A percentile compares a stretch with the other conserved stretches of the same genome.
phyloP scores from a whole-genome alignment of 2,329 filamentous ascomycete genomes.

The Cyanodermella asteris region DNA sequence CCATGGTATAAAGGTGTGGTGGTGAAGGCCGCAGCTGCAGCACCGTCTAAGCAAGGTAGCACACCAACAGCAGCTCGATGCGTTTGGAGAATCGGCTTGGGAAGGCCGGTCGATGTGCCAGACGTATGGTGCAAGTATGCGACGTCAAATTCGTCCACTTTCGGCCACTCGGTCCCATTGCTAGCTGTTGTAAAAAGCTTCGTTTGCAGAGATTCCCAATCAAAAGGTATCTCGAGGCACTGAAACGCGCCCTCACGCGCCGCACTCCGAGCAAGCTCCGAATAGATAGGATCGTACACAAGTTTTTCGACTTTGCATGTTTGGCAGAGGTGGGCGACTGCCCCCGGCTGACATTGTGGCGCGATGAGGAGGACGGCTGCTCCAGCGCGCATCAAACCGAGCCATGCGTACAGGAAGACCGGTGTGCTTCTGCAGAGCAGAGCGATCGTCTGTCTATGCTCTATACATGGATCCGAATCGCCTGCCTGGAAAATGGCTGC shows the following conservation, averaged over 20 bases:
- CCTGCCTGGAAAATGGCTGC: conserved; percentile 5
- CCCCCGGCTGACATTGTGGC: conserved; percentile 24
- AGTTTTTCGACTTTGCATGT: conserved; percentile 21
- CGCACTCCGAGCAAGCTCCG: conserved; percentile 1
- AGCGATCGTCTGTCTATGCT: conserved; percentile 19
- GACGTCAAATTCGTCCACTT: conserved; percentile 16
- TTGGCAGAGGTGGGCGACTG: conserved; percentile 31
- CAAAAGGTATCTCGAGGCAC: too few species aligned
- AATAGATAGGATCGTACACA: conserved; percentile 21
- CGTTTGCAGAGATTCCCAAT: conserved; percentile 20
- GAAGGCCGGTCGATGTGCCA: conserved; percentile 39
- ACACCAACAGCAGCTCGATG: conserved; percentile 34
- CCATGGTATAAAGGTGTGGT: conserved; percentile 46
- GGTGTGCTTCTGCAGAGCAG: conserved; percentile 34
- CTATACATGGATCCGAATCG: conserved; percentile 4
- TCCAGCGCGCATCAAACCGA: conserved; percentile 35
- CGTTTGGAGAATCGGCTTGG: conserved; percentile 39
- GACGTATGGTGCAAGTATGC: conserved; percentile 43
- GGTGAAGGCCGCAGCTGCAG: conserved; percentile 32
- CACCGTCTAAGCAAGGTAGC: conserved; percentile 24
- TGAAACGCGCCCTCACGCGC: too few species aligned
- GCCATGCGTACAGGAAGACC: conserved; percentile 37
- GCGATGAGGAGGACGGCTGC: conserved; percentile 35
- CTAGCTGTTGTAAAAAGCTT: conserved; percentile 2
- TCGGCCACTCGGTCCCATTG: not conserved